A percentile compares a stretch with the other conserved stretches of the same genome.
Evolutionary conservation across 2,329 filamentous ascomycete species (phyloP).

Genomic region (Sporothrix brasiliensis): DNA sequence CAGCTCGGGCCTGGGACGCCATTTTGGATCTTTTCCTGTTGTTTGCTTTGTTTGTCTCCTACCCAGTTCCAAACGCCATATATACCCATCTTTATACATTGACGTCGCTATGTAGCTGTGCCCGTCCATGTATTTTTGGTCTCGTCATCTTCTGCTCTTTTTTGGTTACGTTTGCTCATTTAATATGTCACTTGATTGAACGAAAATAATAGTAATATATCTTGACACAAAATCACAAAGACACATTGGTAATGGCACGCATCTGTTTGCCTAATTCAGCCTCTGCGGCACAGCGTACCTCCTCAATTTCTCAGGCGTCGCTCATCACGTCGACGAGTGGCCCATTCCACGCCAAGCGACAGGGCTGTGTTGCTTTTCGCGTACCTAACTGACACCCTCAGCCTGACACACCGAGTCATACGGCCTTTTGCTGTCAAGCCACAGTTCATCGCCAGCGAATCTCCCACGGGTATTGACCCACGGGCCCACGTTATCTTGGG

Average conservation of each 20-base stretch:
- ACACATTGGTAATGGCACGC: slow-evolving; percentile 5
- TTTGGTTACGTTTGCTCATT: background rate
- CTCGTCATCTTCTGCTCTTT: background rate
- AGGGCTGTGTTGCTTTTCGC: too few species aligned
- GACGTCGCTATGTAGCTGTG: background rate
- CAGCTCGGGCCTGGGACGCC: background rate
- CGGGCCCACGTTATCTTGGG: slow-evolving; percentile 15
- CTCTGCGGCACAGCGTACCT: background rate
- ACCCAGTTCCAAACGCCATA: background rate
- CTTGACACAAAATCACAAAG: background rate
- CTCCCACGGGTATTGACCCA: slow-evolving; percentile 22
- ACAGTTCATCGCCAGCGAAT: slow-evolving; percentile 23
- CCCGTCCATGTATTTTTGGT: background rate
- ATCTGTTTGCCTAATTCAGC: slow-evolving; percentile 6
- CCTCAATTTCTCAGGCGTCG: too few species aligned
- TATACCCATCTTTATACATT: slow-evolving; percentile 25
- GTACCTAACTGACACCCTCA: too few species aligned
- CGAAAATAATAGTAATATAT: slow-evolving; percentile 12
- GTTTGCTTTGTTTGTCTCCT: background rate
- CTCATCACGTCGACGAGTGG: too few species aligned
- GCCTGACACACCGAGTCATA: slow-evolving; percentile 16
- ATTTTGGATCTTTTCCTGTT: background rate
- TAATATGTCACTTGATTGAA: background rate
- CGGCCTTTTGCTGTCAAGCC: slow-evolving; percentile 3
- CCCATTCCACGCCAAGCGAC: too few species aligned